Evolutionary conservation across 2,329 filamentous ascomycete species (phyloP), one percentile per base, ranked within the genome.

Genomic region (Colletotrichum coccodes): DNA sequence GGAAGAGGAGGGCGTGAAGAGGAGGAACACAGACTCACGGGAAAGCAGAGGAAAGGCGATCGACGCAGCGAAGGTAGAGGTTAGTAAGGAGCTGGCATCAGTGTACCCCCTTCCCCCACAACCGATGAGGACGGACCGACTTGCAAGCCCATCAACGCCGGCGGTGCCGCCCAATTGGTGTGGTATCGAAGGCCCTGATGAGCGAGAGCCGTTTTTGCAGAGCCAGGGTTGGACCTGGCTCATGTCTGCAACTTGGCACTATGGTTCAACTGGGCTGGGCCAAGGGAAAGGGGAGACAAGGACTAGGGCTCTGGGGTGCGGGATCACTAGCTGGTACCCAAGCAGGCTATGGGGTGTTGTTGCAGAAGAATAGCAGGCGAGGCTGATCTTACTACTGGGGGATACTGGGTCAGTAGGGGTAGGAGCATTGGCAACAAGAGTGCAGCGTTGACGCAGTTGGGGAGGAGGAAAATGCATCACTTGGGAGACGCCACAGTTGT

Each of bases 321-420:
- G 81, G 1, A 75, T 86, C 46, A 72, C 84, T 58, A 84, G 78
- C 64, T 86, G 83, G 74, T 86, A 86, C 69, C 79, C 83, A 50
- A 77, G 77, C 1, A 72, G 68, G 12, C 79, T 82, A 38, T 68
- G 65, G 65, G 65, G 65, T 0, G 1, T 56, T 28, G 4, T 60
- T 12, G 60, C 59, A 4, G 74, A 77, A 36, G 76, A 81, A 58
- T 83, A 86, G 68, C 75, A 71, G 44, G 61, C 70, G 36, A 62
- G 63, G 4, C 75, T 84, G 36, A 86, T 68, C 72, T 86, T 38
- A 84, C 81, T 3, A 68, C 28, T 4, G 76, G 79, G 7, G 83
- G 84, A 0, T 67, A 71, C 9, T 86, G 84, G 84, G 44, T 34
- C 26, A 75, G 75, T 0, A 72, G 72, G 7, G 71, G 1, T 12